Base-by-base conservation (phyloP, 768 basidiomycete genomes). In the Jaapia argillacea region DNA sequence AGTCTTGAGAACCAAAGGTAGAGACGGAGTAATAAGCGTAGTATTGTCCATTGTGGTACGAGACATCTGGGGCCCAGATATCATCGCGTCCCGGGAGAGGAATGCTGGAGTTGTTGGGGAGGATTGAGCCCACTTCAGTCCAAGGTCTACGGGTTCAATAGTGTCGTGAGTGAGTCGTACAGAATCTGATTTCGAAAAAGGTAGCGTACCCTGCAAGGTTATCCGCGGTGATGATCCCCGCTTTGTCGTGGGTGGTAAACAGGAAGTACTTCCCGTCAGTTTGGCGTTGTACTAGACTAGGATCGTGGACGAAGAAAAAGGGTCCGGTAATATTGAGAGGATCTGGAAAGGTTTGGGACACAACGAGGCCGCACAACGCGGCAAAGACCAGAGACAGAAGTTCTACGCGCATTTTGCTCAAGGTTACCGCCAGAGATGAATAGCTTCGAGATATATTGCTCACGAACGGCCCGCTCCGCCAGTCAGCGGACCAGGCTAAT, bases 11-110 rank as follows among this genome's bases (percentile, higher is more conserved):
- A 24, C 56, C 56, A 24, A 54, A 47, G 1, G 48, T 45, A 20
- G 54, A 54, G 3, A 52, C 51, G 1, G 51, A 45, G 45, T 54
- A 57, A 41, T 54, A 57, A n/a, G 51, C 47, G 24, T 45, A 46
- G 33, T 56, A 56, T 24, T 41, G 27, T 24, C 53, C 55, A 35
- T 50, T 50, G 35, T 52, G 41, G 39, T 44, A 51, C 13, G 48
- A 48, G 4, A 56, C 51, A 40, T 56, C 55, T 1, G 55, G 55
- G 3, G 55, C 55, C 55, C 55, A 56, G n/a, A 51, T 43, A n/a
- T 49, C 50, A 41, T 51, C 49, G 4, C 40, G 40, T 1, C 53
- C 53, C 12, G 41, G 45, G 5, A 51, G 36, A 24, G 48, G 41
- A 20, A 54, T 54, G 4, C 33, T 18, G 7, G 54, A 54, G 21